phyloP scores from a whole-genome alignment of 1,284 basidiomycete genomes.

The Ceraceosorus bombacis region DNA sequence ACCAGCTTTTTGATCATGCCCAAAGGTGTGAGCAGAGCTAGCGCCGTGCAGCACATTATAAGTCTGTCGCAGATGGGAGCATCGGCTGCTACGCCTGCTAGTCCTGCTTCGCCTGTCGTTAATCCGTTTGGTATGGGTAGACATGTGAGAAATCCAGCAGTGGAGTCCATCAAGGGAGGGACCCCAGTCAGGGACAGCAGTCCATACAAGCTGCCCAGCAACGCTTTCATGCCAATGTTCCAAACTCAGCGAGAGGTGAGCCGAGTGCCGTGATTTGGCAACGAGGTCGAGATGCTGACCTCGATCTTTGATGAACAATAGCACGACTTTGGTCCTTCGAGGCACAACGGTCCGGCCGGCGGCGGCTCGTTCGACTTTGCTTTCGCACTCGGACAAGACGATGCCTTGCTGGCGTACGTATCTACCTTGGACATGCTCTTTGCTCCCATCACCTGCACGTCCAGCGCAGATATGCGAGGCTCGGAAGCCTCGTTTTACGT shows the following conservation, averaged over 20 bases:
- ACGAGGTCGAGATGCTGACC: no score
- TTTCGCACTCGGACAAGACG: constrained; percentile 41
- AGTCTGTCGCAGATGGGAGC: constrained; percentile 19
- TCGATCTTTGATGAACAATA: no score
- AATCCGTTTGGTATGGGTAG: neutral
- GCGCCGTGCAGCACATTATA: constrained; percentile 57
- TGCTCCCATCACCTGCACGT: constrained; percentile 26
- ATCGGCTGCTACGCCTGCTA: neutral
- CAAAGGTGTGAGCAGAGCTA: constrained; percentile 70
- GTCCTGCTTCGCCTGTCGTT: neutral
- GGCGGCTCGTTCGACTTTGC: constrained; percentile 42
- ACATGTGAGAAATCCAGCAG: neutral
- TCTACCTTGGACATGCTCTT: constrained; percentile 41
- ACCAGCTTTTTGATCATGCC: constrained; percentile 65
- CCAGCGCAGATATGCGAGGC: neutral
- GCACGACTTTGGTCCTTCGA: neutral
- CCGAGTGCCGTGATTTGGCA: no score
- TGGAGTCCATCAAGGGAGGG: neutral
- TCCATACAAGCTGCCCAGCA: constrained; percentile 36
- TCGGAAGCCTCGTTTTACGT: neutral
- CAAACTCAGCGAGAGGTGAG: neutral
- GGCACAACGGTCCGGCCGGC: constrained; percentile 12
- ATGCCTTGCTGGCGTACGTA: constrained; percentile 40
- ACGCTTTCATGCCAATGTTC: constrained; percentile 29
- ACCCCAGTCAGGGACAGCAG: constrained; percentile 6